Evolutionary conservation across 2,329 filamentous ascomycete species (phyloP).

Genomic region (Phialophora macrospora): DNA sequence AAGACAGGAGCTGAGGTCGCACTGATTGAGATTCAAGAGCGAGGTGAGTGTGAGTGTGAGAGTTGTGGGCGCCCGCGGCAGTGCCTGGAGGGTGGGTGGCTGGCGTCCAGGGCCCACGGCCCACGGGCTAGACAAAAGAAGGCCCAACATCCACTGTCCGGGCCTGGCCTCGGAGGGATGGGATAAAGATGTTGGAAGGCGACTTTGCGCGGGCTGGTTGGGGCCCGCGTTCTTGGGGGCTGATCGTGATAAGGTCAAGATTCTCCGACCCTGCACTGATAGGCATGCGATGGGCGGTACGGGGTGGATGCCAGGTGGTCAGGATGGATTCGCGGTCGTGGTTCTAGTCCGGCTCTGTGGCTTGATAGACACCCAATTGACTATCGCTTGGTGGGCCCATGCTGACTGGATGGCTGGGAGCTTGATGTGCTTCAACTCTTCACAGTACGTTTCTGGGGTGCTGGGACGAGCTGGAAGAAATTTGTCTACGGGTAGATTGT

Average conservation of each 20-base stretch:
- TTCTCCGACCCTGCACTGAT: constrained; percentile 26
- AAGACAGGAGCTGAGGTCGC: constrained; percentile 13
- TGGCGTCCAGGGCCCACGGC: neutral
- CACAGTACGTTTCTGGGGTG: neutral
- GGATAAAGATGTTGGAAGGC: neutral
- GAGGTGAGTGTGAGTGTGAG: neutral
- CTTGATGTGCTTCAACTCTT: constrained; percentile 6
- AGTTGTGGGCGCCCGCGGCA: neutral
- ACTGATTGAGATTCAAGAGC: constrained; percentile 16
- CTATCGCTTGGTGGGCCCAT: constrained; percentile 12
- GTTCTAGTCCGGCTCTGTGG: constrained; percentile 27
- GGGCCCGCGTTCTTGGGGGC: constrained; percentile 18
- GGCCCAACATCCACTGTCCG: constrained; percentile 8
- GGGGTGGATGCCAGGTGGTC: constrained; percentile 22
- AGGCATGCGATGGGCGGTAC: constrained; percentile 26
- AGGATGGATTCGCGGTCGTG: constrained; percentile 21
- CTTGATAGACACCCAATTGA: constrained; percentile 19
- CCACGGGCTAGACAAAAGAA: neutral
- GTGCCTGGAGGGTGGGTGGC: constrained; percentile 10
- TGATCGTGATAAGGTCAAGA: constrained; percentile 31
- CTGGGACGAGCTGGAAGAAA: neutral
- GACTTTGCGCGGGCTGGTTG: neutral
- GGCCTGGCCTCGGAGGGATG: constrained; percentile 13
- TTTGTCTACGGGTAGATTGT: neutral
- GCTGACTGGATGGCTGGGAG: constrained; percentile 21